phyloP scores from a whole-genome alignment of 495 filamentous ascomycete genomes.

The Massariosphaeria phaeospora region DNA sequence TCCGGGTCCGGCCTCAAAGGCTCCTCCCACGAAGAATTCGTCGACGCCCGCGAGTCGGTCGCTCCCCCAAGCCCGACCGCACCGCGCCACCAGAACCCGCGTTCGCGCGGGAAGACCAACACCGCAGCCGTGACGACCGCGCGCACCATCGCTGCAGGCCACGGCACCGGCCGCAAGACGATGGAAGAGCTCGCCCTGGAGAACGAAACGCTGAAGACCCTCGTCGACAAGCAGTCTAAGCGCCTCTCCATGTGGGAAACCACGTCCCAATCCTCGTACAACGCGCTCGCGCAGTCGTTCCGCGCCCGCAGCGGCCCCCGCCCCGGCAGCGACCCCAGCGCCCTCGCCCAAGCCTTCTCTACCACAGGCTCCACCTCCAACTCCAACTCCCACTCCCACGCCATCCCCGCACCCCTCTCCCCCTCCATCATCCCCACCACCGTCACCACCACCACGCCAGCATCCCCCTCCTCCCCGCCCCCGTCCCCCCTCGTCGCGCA shows the following conservation, averaged over 20 bases:
- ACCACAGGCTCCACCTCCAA: too few species aligned
- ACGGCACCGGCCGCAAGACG: constrained; percentile 47
- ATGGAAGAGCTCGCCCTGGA: constrained; percentile 79
- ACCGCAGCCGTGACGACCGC: constrained; percentile 7
- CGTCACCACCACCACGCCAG: neutral
- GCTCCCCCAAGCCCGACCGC: constrained; percentile 46
- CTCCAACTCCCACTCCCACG: constrained; percentile 20
- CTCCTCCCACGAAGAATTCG: constrained; percentile 54
- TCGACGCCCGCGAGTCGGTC: constrained; percentile 76
- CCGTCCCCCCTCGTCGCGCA: constrained; percentile 41
- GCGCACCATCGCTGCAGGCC: constrained; percentile 35
- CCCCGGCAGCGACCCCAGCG: constrained; percentile 10
- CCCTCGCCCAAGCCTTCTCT: constrained; percentile 23
- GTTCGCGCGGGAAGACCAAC: neutral
- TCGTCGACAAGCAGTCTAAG: constrained; percentile 71
- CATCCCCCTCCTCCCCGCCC: neutral
- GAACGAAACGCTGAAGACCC: constrained; percentile 67
- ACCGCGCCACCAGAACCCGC: constrained; percentile 32
- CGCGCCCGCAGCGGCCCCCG: constrained; percentile 42
- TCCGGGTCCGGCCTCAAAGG: constrained; percentile 13
- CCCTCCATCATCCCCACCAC: neutral
- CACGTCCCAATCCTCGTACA: constrained; percentile 70
- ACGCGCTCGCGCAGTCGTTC: constrained; percentile 76
- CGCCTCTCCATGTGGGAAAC: constrained; percentile 81
- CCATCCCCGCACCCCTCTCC: constrained; percentile 7